These are phyloP conservation scores for Chaetomium strumarium DNA, from an alignment of 2,329 filamentous ascomycete genomes.

Conservation along the genomic window DNA sequence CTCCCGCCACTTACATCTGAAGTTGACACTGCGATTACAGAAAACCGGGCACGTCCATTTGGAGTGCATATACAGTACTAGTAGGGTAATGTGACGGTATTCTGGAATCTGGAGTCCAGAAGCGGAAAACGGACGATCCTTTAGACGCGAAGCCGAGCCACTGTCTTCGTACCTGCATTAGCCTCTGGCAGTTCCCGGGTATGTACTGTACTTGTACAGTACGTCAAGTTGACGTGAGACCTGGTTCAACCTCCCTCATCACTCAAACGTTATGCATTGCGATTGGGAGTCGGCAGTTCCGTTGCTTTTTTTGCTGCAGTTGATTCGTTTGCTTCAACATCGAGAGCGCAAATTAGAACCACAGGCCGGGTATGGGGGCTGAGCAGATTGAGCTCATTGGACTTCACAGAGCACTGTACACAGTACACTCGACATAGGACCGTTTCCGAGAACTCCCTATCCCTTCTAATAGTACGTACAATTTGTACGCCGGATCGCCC, in stretches of 20 bases:
- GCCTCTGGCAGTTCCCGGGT: constrained; percentile 1
- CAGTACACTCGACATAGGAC: background rate
- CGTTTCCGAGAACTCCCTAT: no score
- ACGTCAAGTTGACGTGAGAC: background rate
- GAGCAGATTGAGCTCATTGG: background rate
- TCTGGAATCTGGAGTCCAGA: background rate
- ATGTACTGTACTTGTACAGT: no score
- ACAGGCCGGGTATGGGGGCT: background rate
- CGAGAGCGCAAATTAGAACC: background rate
- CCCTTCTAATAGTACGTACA: no score
- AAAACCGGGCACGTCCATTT: no score
- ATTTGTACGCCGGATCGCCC: background rate
- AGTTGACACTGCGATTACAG: no score
- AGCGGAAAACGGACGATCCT: constrained; percentile 3
- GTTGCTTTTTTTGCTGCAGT: background rate
- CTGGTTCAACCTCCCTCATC: background rate
- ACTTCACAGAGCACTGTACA: background rate
- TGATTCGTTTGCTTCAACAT: background rate
- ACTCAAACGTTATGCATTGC: background rate
- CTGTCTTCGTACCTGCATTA: constrained; percentile 26
- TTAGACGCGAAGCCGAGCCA: constrained; percentile 13
- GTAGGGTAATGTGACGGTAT: background rate
- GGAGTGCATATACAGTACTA: background rate
- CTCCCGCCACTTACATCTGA: no score
- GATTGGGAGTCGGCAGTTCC: background rate